phyloP scores from a whole-genome alignment of 768 basidiomycete genomes.

The Pulveroboletus sp. region DNA sequence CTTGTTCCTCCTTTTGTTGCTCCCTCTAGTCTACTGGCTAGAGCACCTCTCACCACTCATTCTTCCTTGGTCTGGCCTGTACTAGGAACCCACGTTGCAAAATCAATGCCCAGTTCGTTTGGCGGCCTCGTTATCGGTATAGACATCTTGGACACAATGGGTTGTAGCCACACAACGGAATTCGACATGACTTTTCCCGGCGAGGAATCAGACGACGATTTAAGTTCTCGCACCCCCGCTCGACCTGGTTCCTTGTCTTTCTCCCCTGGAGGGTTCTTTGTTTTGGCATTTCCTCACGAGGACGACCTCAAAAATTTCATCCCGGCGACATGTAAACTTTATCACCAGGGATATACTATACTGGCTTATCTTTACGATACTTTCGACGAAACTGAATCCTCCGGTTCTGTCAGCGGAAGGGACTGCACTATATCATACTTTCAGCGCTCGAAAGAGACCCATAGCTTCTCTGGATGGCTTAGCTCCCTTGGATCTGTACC shows the following conservation, averaged over 20 bases:
- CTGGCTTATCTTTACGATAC: constrained; percentile 30
- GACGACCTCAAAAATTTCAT: constrained; percentile 33
- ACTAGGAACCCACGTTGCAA: constrained; percentile 25
- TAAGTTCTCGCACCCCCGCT: neutral
- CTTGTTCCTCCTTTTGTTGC: constrained; percentile 61
- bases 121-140: constrained; percentile 37
- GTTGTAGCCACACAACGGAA: neutral
- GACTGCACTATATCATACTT: constrained; percentile 18
- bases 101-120: constrained; percentile 25
- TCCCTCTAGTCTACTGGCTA: constrained; percentile 27
- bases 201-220: neutral
- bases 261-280: constrained; percentile 25
- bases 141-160: neutral
- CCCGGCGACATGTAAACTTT: constrained; percentile 35
- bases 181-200: neutral
- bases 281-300: constrained; percentile 32
- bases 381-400: neutral
- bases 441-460: constrained; percentile 7
- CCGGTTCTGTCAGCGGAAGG: constrained; percentile 7
- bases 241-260: neutral
- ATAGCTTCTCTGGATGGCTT: constrained; percentile 30
- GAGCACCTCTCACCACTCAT: constrained; percentile 14
- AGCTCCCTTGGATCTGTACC: constrained; percentile 20
- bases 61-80: constrained; percentile 24
- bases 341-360: constrained; percentile 27